These are phyloP conservation scores for Apiospora koreana DNA, from an alignment of 2,329 filamentous ascomycete genomes.

Conservation along the genomic window DNA sequence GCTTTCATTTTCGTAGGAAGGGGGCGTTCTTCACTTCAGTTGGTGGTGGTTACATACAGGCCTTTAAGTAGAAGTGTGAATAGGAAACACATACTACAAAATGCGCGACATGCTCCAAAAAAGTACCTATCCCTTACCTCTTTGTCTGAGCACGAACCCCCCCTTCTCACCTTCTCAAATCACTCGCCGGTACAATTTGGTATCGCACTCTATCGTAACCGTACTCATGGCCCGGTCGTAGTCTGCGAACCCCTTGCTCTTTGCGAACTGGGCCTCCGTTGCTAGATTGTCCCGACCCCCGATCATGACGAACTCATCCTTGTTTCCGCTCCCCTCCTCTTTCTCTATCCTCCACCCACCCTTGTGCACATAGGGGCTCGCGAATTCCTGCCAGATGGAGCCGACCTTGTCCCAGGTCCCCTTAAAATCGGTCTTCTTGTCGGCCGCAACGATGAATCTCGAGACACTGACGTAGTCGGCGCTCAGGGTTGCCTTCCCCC, in stretches of 20 bases:
- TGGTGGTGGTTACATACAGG: not conserved
- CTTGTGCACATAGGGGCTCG: not conserved
- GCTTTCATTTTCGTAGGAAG: not conserved
- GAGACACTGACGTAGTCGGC: slow-evolving; percentile 1
- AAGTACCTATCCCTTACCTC: not conserved
- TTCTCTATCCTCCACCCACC: slow-evolving; percentile 10
- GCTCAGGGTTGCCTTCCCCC: not conserved
- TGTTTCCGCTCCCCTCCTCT: not conserved
- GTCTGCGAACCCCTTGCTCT: not conserved
- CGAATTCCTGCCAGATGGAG: not conserved
- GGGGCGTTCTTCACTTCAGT: not conserved
- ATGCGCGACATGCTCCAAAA: not conserved
- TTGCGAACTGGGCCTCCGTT: not conserved
- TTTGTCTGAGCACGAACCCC: no score
- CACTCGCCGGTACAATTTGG: not conserved
- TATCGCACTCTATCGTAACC: not conserved
- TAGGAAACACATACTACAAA: not conserved
- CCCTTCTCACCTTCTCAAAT: not conserved
- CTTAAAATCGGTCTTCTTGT: not conserved
- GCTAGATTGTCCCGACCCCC: not conserved
- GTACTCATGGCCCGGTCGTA: not conserved
- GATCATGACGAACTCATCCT: not conserved
- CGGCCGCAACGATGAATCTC: not conserved
- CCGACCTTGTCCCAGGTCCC: not conserved
- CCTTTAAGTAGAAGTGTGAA: not conserved